phyloP scores from a whole-genome alignment of 148 eudicot species.

The Silene latifolia region DNA sequence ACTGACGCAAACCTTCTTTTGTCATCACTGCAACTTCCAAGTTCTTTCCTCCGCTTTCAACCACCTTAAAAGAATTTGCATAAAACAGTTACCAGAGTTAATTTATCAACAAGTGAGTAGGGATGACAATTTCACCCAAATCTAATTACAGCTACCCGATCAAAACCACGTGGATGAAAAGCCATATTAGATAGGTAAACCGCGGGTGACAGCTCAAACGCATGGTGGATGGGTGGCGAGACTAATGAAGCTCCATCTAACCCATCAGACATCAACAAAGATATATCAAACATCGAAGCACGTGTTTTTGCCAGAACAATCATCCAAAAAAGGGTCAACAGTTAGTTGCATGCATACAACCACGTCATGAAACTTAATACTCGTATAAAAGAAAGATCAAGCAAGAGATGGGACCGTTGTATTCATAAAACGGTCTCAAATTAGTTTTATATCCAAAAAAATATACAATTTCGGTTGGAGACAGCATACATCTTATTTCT shows the following conservation, averaged over 20 bases:
- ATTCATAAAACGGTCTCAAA: too few relatives aligned
- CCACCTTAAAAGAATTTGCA: constrained; percentile 50
- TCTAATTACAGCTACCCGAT: not conserved
- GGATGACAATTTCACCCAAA: not conserved
- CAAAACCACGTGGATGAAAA: not conserved
- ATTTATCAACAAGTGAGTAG: not conserved
- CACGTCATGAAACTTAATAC: too few relatives aligned
- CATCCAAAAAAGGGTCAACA: too few relatives aligned
- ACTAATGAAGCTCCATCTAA: not conserved
- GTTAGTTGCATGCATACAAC: too few relatives aligned
- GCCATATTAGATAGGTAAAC: not conserved
- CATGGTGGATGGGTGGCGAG: not conserved
- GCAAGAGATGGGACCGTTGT: too few relatives aligned
- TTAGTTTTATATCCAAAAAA: too few relatives aligned
- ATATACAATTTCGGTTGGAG: too few relatives aligned
- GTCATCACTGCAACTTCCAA: constrained; percentile 97
- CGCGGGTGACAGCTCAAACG: not conserved
- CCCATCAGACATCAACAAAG: not conserved
- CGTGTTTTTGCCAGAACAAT: too few relatives aligned
- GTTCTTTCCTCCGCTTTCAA: constrained; percentile 98
- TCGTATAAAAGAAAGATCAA: too few relatives aligned
- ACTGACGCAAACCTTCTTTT: constrained; percentile 77
- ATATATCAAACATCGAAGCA: not conserved
- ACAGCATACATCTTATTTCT: too few relatives aligned
- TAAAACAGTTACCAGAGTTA: not conserved